phyloP scores from a whole-genome alignment of 2,329 filamentous ascomycete species.

The Nigrograna mackinnonii region DNA sequence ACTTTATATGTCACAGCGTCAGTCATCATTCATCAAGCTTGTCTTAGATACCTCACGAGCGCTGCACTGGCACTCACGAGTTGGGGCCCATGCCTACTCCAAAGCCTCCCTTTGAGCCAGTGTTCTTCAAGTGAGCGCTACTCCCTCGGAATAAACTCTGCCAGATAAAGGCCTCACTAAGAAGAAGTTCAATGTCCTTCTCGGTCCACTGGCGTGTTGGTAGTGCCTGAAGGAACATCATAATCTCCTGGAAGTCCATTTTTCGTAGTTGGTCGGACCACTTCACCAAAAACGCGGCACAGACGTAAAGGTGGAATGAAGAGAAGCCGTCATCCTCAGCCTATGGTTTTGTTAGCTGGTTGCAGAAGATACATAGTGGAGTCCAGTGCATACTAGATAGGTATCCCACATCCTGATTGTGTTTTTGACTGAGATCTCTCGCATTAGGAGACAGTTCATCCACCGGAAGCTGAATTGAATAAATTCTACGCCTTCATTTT shows the following conservation, averaged over 20 bases:
- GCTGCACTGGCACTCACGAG: slow-evolving; percentile 15
- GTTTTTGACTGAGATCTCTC: slow-evolving; percentile 94
- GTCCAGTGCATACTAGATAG: slow-evolving; percentile 73
- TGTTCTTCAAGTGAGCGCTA: slow-evolving; percentile 73
- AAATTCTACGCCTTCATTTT: slow-evolving; percentile 91
- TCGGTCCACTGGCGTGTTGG: slow-evolving; percentile 95
- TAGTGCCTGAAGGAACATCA: slow-evolving; percentile 98
- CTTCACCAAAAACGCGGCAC: slow-evolving; percentile 95
- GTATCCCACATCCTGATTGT: slow-evolving; percentile 99
- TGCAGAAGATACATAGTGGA: slow-evolving; percentile 49
- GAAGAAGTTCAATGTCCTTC: slow-evolving; percentile 93
- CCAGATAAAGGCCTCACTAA: slow-evolving; percentile 99
- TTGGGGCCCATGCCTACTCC: slow-evolving; percentile 44
- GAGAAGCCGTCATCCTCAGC: slow-evolving; percentile 98
- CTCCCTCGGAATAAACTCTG: slow-evolving; percentile 96
- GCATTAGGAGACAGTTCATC: slow-evolving; percentile 99
- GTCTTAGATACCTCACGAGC: background rate
- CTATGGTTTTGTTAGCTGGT: slow-evolving; percentile 52
- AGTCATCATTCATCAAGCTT: background rate
- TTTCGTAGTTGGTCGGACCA: slow-evolving; percentile 94
- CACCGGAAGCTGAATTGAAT: slow-evolving; percentile 99
- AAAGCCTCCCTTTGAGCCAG: slow-evolving; percentile 28
- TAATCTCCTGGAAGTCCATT: slow-evolving; percentile 98
- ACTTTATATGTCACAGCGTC: no score
- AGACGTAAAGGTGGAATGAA: slow-evolving; percentile 97